Percentiles rank a stretch among this genome's conserved stretches.
These are phyloP conservation scores for Aspergillus ochraceoroseus DNA, from an alignment of 2,329 filamentous ascomycete genomes.

Conservation along the genomic window DNA sequence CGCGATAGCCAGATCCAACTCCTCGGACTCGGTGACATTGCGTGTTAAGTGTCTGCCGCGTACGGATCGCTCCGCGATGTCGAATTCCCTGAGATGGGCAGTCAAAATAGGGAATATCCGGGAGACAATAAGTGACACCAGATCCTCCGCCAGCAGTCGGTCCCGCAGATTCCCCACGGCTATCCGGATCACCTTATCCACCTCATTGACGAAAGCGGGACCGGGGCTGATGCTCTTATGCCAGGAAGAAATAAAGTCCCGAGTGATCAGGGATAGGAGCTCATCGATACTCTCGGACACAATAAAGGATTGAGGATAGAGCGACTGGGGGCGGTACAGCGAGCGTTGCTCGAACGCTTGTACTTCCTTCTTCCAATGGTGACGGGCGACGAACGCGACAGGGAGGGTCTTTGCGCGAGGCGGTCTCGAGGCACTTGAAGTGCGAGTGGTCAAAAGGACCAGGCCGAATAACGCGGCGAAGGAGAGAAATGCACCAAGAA, in stretches of 20 bases:
- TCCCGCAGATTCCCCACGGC: slow-evolving; percentile 68
- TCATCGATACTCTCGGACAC: slow-evolving; percentile 77
- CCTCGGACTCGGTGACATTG: slow-evolving; percentile 90
- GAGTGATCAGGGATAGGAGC: slow-evolving; percentile 67
- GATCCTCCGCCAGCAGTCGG: slow-evolving; percentile 67
- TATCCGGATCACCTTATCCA: slow-evolving; percentile 72
- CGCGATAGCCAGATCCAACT: slow-evolving; percentile 93
- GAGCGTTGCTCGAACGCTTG: slow-evolving; percentile 61
- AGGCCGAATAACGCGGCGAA: slow-evolving; percentile 54
- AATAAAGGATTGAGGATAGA: slow-evolving; percentile 70
- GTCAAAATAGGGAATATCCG: slow-evolving; percentile 84
- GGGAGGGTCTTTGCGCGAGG: slow-evolving; percentile 43
- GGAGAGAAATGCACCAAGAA: slow-evolving; percentile 59
- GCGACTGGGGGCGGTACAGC: slow-evolving; percentile 61
- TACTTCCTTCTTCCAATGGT: slow-evolving; percentile 66
- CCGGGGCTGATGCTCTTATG: slow-evolving; percentile 80
- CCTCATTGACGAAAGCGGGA: slow-evolving; percentile 74
- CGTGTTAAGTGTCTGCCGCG: slow-evolving; percentile 82
- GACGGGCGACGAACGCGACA: slow-evolving; percentile 57
- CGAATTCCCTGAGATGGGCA: slow-evolving; percentile 81
- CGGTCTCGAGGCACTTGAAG: slow-evolving; percentile 35
- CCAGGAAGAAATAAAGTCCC: slow-evolving; percentile 86
- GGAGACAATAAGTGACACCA: slow-evolving; percentile 77
- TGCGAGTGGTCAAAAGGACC: slow-evolving; percentile 54
- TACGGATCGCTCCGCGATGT: slow-evolving; percentile 80